Evolutionary conservation across 371 early-diverging fungal genomes (phyloP), one percentile per base, ranked within the genome.

Genomic region (Mucor saturninus): DNA sequence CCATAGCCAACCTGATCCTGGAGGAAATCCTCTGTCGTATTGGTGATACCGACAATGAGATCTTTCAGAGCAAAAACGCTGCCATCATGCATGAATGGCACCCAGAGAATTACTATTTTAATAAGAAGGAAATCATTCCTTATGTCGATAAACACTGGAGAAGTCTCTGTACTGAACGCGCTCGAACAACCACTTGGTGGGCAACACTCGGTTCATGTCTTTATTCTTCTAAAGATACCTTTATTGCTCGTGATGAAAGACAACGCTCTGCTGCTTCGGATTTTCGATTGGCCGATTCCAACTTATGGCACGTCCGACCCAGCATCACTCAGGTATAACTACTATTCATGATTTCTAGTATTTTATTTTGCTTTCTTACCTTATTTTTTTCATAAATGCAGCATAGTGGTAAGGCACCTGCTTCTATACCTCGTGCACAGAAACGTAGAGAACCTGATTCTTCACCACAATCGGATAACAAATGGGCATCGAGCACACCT

Each of bases 131-230:
- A 28, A 83, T 89, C 40, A 68, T 86, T 9, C 88, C 89, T 1
- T 90, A 80, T 74, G 86, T 90, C 4, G 89, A 90, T 56, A 79
- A 81, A 30, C 82, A 88, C 59, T 90, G 90, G 90, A 73, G 76
- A n/a, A 83, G 83, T 46, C 73, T 90, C 26, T 90, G 89, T 42
- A 88, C 86, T 26, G 88, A 87, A 50, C 80, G 90, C 38, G 75
- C 81, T 35, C 72, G 89, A 40, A 88, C 88, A 0, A 72, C 83
- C 0, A 89, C 88, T 6, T 90, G 89, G 84, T 89, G 87, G 88
- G 87, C 87, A 1, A 87, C 87, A 0, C 65, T 89, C 6, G 88
- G 87, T 5, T 85, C 84, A 59, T 86, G 86, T 65, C 67, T 89
- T 9, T 88, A 88, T 57, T 83, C 83, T 11, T 78, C 84, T 7